A percentile compares a stretch with the other conserved stretches of the same genome.
phyloP scores from a whole-genome alignment of 805 yeast genomes.

The Hanseniaspora thailandica region DNA sequence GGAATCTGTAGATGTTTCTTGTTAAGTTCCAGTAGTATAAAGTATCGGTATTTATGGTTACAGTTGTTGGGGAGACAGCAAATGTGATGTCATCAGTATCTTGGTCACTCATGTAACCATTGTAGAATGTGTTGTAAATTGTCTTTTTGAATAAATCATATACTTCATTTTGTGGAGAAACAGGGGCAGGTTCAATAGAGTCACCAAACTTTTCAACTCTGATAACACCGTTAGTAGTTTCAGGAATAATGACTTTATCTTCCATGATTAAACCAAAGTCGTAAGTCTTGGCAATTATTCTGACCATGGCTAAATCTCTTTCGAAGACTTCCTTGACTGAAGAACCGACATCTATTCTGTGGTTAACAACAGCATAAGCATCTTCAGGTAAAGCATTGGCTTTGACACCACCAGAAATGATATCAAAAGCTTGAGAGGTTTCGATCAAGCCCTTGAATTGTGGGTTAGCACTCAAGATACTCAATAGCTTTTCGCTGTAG shows the following conservation, averaged over 20 bases:
- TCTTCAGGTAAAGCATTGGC: conserved; percentile 67
- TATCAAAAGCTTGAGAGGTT: conserved; percentile 60
- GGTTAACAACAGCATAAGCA: conserved; percentile 44
- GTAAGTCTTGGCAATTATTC: conserved; percentile 36
- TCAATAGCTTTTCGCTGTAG: conserved; percentile 30
- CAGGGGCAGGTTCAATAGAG: conserved; percentile 32
- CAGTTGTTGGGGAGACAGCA: conserved; percentile 37
- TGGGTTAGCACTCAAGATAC: conserved; percentile 18
- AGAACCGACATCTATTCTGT: conserved; percentile 51
- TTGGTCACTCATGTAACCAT: conserved; percentile 30
- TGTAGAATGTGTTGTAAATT: conserved; percentile 44
- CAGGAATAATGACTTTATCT: conserved; percentile 21
- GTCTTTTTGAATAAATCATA: conserved; percentile 41
- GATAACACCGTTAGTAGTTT: conserved; percentile 26
- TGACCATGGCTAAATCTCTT: conserved; percentile 30
- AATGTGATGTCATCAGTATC: conserved; percentile 21
- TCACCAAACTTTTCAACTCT: conserved; percentile 18
- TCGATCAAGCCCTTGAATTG: conserved; percentile 33
- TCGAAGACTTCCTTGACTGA: conserved; percentile 34
- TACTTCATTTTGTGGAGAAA: conserved; percentile 30
- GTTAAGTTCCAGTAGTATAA: conserved; percentile 47
- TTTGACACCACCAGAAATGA: conserved; percentile 61
- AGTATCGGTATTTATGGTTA: conserved; percentile 55
- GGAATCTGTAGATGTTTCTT: conserved; percentile 42
- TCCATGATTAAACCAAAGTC: conserved; percentile 35